These are phyloP conservation scores for Zygosaccharomyces pseudobailii DNA, from an alignment of 1,139 yeast species.

Conservation along the genomic window DNA sequence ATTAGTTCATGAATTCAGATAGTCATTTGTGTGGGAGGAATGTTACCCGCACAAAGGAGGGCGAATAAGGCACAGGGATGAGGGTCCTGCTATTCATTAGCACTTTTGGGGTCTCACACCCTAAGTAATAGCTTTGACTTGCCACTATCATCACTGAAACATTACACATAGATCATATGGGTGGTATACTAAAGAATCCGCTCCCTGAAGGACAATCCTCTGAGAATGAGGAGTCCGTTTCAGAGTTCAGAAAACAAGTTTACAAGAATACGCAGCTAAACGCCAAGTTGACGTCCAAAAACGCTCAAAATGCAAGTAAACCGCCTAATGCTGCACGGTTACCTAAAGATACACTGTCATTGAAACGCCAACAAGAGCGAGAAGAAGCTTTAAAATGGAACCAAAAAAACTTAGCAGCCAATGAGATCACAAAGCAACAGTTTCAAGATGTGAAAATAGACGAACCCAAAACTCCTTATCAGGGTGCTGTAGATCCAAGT, in stretches of 20 bases:
- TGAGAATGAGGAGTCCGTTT: constrained; percentile 38
- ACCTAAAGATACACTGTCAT: constrained; percentile 30
- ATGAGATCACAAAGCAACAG: constrained; percentile 45
- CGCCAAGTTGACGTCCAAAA: constrained; percentile 34
- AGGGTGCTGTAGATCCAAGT: constrained; percentile 83
- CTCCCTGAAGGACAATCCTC: constrained; percentile 23
- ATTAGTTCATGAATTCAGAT: no score
- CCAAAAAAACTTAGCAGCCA: constrained; percentile 56
- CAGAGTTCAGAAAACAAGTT: constrained; percentile 43
- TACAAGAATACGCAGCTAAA: constrained; percentile 45
- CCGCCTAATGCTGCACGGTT: constrained; percentile 18
- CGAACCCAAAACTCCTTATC: constrained; percentile 97
- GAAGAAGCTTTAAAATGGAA: constrained; percentile 62
- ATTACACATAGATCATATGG: constrained; percentile 23
- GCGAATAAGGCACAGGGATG: not conserved
- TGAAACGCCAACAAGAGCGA: constrained; percentile 26
- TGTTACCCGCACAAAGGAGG: not conserved
- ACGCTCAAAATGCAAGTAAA: constrained; percentile 6
- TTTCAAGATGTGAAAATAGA: constrained; percentile 52
- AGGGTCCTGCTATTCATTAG: not conserved
- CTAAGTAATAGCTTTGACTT: not conserved
- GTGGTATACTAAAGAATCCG: constrained; percentile 40
- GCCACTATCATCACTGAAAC: not conserved
- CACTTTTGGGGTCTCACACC: not conserved
- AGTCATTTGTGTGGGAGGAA: not conserved